A percentile compares a stretch with the other conserved stretches of the same genome.
Evolutionary conservation across 163 green algal genomes (phyloP).

Genomic region (Coccomyxa subellipsoidea): DNA sequence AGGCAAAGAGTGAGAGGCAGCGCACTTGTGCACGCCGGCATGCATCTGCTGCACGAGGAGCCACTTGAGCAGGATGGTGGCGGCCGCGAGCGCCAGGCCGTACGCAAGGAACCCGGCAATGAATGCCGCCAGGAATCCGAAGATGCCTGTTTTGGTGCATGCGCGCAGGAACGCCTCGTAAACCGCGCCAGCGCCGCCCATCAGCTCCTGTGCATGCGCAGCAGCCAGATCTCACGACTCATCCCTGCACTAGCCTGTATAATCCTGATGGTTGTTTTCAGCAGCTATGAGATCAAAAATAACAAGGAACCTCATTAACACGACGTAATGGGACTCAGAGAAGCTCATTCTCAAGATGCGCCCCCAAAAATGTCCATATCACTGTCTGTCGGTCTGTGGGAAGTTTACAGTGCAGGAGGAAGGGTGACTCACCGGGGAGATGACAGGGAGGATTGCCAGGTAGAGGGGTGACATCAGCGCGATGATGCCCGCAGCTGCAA

Average conservation of each 20-base stretch:
- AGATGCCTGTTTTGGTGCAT: neutral
- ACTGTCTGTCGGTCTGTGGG: neutral
- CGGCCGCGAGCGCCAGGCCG: neutral
- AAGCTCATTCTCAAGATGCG: too few species aligned
- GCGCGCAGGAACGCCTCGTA: neutral
- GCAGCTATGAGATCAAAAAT: too few species aligned
- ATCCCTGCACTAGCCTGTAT: too few species aligned
- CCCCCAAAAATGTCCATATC: too few species aligned
- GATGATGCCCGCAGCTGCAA: neutral
- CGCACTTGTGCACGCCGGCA: conserved; percentile 7
- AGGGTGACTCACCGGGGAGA: neutral
- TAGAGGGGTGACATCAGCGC: conserved; percentile 2
- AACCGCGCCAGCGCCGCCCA: neutral
- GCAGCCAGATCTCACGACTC: neutral
- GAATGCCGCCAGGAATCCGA: conserved; percentile 15
- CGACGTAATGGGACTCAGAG: too few species aligned
- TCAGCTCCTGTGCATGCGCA: neutral
- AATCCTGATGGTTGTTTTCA: too few species aligned
- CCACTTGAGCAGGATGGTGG: conserved; percentile 1
- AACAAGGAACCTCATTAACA: too few species aligned
- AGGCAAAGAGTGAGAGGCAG: neutral
- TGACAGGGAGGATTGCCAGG: conserved; percentile 7
- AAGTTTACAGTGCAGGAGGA: conserved; percentile 7
- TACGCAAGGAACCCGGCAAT: neutral
- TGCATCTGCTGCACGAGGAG: neutral